Base-by-base conservation (phyloP, 2,329 filamentous ascomycete species). In the Zopfia rhizophila region DNA sequence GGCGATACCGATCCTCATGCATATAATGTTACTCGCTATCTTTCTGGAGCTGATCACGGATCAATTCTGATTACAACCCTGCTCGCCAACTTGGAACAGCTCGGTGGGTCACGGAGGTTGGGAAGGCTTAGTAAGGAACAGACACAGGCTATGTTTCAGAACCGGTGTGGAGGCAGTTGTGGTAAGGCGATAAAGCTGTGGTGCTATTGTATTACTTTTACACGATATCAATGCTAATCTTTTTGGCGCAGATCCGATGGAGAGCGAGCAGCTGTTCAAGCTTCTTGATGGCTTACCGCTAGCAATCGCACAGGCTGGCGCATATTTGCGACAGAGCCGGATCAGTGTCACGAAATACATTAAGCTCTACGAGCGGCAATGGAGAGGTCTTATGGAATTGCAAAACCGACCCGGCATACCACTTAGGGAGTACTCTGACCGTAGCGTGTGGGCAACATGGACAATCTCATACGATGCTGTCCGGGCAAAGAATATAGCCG, bases 1-100 rank as follows among this genome's bases (percentile, higher is more conserved):
- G 41, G 45, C 29, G 42, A 35, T 19, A 27, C 21, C 5, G 43
- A 55, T 48, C 23, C 30, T 13, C 30, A 35, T 38, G 52, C 29
- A 31, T 52, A n/a, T n/a, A n/a, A n/a, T n/a, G n/a, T n/a, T n/a
- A 49, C 41, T 69, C 16, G 58, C 73, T 45, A 69, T 75, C 22
- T 47, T 49, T 2, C 41, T 44, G 11, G 42, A 11, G 38, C 63
- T 2, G 48, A 75, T 30, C 72, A 77, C 44, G 75, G 75, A 12
- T 69, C 70, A 2, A 66, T 79, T 35, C 57, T 79, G 13, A 63
- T 78, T 14, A 78, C 73, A 4, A 75, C 72, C 21, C 40, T 40
- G 19, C 39, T 48, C 16, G 19, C 23, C n/a, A 16, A 17, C 18
- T 36, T 32, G 7, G 38, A 32, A 24, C 36, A 25, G 38, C 38